Evolutionary conservation across 441 rosid species (phyloP), one percentile per base, ranked within the genome.

Genomic region (Syzygium syzygioides): DNA sequence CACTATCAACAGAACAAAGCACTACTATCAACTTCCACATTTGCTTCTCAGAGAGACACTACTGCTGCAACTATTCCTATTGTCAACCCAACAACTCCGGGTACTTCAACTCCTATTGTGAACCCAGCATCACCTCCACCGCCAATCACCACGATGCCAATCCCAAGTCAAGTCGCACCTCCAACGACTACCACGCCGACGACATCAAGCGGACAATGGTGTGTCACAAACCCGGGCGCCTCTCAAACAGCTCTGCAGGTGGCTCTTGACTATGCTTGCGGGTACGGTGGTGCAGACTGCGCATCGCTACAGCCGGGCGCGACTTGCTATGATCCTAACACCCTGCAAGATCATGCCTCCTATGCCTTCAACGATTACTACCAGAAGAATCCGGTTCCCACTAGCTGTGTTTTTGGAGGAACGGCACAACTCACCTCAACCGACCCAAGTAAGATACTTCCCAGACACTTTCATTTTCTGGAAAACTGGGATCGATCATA

Each of bases 261-360:
- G 59, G 99, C 99, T 87, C 92, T 98, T 62, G 99, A 98, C 92
- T 98, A 96, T 56, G 99, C 99, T 50, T 97, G 99, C 53, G 99
- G 99, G 60, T 96, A 94, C 56, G 98, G 99, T 76, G 99, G 98
- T 41, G 95, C 99, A 55, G 99, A 97, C 90, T 97, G 99, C 93
- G 95, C 98, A 3, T 90, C 95, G 37, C 89, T 97, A 90, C 99
- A 97, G 92, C 88, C 93, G 14, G 96, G 96, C 62, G 96, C 88
- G 88, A 93, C 93, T 90, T 97, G 99, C 88, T 96, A 94, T 87
- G 93, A 98, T 50, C 99, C 99, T 7, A 95, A 88, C 89, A 95
- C 95, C 14, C 0, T 95, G 41, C 93, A 86, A 9, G 98, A 95
- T 87, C 99, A 98, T 91, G 99, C 99, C 89, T 98, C 99, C 57